Evolutionary conservation across 2,329 filamentous ascomycete species (phyloP).

Genomic region (Apiospora hydei): DNA sequence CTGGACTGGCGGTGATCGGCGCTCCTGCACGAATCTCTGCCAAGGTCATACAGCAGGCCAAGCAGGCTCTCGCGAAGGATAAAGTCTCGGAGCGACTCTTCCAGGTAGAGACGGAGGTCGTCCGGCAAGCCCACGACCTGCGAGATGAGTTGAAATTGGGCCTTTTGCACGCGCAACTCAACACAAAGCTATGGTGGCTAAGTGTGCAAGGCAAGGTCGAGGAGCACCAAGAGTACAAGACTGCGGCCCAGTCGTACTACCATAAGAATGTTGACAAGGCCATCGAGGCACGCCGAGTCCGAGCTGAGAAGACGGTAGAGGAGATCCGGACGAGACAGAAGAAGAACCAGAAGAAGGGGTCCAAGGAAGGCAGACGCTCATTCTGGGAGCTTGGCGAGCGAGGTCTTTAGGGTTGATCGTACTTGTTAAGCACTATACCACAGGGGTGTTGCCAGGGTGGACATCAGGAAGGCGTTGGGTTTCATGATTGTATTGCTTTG

Average conservation of each 20-base stretch:
- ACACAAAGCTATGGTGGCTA: constrained; percentile 65
- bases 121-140: constrained; percentile 44
- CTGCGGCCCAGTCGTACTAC: constrained; percentile 54
- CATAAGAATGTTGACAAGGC: constrained; percentile 45
- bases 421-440: constrained; percentile 11
- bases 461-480: constrained; percentile 20
- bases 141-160: constrained; percentile 52
- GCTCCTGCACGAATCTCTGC: constrained; percentile 33
- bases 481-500: constrained; percentile 21
- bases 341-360: not conserved
- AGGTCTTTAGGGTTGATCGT: constrained; percentile 19
- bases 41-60: constrained; percentile 37
- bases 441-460: constrained; percentile 10
- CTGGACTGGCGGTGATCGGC: constrained; percentile 34
- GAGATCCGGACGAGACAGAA: constrained; percentile 37
- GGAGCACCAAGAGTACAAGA: constrained; percentile 54
- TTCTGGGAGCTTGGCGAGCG: constrained; percentile 15
- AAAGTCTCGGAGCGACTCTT: constrained; percentile 36
- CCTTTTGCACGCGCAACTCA: constrained; percentile 61
- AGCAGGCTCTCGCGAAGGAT: constrained; percentile 34
- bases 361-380: constrained; percentile 6
- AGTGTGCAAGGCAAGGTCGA: constrained; percentile 57
- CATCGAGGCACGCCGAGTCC: constrained; percentile 41
- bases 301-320: constrained; percentile 38
- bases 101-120: constrained; percentile 44